Conservation (phyloP, 1,139 yeast species). For the Taphrina wiesneri region DNA sequence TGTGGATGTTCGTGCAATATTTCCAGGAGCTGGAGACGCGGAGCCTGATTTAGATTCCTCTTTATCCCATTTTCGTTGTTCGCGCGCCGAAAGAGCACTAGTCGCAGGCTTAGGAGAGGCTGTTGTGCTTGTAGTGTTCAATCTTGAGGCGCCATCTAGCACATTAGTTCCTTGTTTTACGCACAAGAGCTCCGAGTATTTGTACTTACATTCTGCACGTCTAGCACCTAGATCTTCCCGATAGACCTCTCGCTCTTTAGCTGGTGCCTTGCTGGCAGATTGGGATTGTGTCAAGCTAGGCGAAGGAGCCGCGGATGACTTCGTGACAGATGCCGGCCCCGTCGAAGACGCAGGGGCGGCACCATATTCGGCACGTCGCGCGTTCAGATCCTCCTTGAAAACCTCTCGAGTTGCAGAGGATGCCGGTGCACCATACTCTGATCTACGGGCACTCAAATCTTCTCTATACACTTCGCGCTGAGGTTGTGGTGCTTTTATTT, state of each 20-base stretch:
- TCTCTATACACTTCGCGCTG: constrained; percentile 6
- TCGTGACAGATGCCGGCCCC: neutral
- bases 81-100: constrained; percentile 1
- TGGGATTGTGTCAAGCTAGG: neutral
- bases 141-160: constrained; percentile 3
- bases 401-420: constrained; percentile 11
- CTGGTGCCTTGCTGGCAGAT: neutral
- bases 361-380: constrained; percentile 29
- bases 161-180: neutral
- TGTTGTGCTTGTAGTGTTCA: neutral
- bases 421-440: constrained; percentile 25
- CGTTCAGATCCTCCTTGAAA: constrained; percentile 19
- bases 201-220: constrained; percentile 25
- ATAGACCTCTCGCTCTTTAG: constrained; percentile 11
- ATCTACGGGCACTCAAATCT: constrained; percentile 15
- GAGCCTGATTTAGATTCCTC: neutral
- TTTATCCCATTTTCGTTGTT: constrained; percentile 22
- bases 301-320: neutral
- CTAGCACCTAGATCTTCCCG: constrained; percentile 23
- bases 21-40: constrained; percentile 1
- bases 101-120: neutral
- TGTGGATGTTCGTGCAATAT: neutral
- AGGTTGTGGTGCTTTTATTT: constrained; percentile 15
- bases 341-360: neutral
- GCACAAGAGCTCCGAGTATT: neutral